phyloP scores from a whole-genome alignment of 768 basidiomycete genomes.

The Hericium rajendrae region DNA sequence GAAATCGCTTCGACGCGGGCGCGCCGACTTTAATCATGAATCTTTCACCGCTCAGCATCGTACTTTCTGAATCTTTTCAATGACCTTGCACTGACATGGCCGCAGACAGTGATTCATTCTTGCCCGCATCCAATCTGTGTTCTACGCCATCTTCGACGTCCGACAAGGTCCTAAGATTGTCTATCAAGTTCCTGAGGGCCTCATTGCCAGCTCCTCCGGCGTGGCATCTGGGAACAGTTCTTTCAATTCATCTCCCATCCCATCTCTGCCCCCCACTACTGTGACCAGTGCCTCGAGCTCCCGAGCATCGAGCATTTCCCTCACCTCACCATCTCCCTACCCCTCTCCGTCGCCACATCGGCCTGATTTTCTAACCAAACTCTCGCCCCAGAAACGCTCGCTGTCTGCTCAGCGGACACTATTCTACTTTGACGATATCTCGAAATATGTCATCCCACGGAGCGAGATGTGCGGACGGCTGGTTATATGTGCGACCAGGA shows the following conservation, averaged over 20 bases:
- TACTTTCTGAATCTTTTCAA: neutral
- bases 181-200: constrained; percentile 89
- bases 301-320: constrained; percentile 37
- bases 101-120: constrained; percentile 55
- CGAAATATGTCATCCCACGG: constrained; percentile 89
- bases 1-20: too few species aligned
- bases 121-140: constrained; percentile 75
- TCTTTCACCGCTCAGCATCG: too few species aligned
- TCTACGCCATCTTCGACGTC: constrained; percentile 90
- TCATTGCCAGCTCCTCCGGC: constrained; percentile 34
- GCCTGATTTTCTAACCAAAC: constrained; percentile 31
- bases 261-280: constrained; percentile 20
- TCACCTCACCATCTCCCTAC: constrained; percentile 24
- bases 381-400: constrained; percentile 24
- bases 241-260: constrained; percentile 25
- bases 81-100: constrained; percentile 22
- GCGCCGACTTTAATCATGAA: too few species aligned
- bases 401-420: constrained; percentile 44
- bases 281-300: constrained; percentile 30
- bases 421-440: constrained; percentile 86
- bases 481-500: constrained; percentile 74
- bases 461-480: constrained; percentile 80
- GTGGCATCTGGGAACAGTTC: constrained; percentile 13
- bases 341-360: constrained; percentile 37
- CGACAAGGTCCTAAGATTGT: constrained; percentile 81